phyloP scores from a whole-genome alignment of 768 basidiomycete species.

The Hortiboletus campestris region DNA sequence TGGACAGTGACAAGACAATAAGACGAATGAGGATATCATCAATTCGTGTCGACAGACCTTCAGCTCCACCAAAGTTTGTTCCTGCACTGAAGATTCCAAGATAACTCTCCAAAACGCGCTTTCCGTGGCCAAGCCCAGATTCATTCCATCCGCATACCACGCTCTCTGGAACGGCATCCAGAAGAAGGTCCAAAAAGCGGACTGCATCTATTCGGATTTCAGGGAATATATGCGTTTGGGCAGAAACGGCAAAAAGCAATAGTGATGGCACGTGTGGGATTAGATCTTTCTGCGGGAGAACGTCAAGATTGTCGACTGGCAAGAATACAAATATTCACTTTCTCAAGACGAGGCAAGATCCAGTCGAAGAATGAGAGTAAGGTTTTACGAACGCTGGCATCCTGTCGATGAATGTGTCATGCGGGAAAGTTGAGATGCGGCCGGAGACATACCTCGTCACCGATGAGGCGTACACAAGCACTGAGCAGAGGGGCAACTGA shows the following conservation, averaged over 20 bases:
- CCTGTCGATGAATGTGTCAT: constrained; percentile 44
- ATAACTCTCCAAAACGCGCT: constrained; percentile 73
- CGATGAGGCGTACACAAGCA: constrained; percentile 66
- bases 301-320: constrained; percentile 4
- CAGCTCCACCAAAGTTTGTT: constrained; percentile 55
- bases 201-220: constrained; percentile 91
- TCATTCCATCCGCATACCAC: constrained; percentile 70
- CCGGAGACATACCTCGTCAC: constrained; percentile 65
- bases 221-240: constrained; percentile 92
- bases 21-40: background rate
- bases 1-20: constrained; percentile 1
- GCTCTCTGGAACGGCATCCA: constrained; percentile 64
- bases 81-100: constrained; percentile 74
- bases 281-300: constrained; percentile 55
- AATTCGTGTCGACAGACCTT: constrained; percentile 39
- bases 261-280: constrained; percentile 72
- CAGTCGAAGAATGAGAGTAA: constrained; percentile 68
- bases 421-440: background rate
- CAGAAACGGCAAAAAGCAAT: constrained; percentile 84
- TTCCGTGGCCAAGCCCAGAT: constrained; percentile 50
- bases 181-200: constrained; percentile 70
- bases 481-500: constrained; percentile 56
- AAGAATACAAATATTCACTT: constrained; percentile 37
- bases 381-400: constrained; percentile 73
- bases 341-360: constrained; percentile 63